A percentile compares a stretch with the other conserved stretches of the same genome.
These are phyloP conservation scores for Dothiorella sarmentorum DNA, from an alignment of 2,329 filamentous ascomycete genomes.

Conservation along the genomic window DNA sequence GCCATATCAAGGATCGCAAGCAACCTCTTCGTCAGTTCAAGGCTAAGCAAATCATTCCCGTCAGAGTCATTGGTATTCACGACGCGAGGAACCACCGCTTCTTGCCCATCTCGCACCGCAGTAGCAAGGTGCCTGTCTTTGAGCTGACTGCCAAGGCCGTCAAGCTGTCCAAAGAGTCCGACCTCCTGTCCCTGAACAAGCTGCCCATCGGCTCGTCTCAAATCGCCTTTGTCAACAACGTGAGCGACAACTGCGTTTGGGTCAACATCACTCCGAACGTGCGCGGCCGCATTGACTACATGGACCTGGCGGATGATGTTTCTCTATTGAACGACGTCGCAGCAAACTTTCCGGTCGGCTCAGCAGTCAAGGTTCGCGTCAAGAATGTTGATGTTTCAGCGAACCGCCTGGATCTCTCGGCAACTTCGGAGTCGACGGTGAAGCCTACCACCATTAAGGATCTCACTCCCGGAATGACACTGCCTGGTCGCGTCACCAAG, in stretches of 20 bases:
- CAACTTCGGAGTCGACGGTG: conserved; percentile 57
- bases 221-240: conserved; percentile 88
- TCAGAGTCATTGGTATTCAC: conserved; percentile 80
- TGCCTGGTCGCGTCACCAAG: conserved; percentile 82
- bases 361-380: conserved; percentile 76
- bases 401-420: conserved; percentile 79
- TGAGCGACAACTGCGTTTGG: conserved; percentile 77
- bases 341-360: conserved; percentile 84
- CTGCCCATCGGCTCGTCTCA: conserved; percentile 69
- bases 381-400: conserved; percentile 68
- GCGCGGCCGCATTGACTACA: conserved; percentile 74
- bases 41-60: conserved; percentile 65
- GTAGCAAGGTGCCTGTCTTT: conserved; percentile 72
- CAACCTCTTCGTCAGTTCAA: conserved; percentile 73
- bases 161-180: conserved; percentile 57
- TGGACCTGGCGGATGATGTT: conserved; percentile 85
- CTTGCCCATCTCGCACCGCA: conserved; percentile 83
- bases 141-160: conserved; percentile 76
- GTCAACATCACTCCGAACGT: conserved; percentile 86
- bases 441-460: conserved; percentile 65
- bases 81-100: conserved; percentile 89
- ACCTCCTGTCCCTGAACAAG: conserved; percentile 67
- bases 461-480: conserved; percentile 73
- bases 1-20: conserved; percentile 80
- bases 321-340: conserved; percentile 72